phyloP scores from a whole-genome alignment of 768 basidiomycete species.

The Lactifluus subvellereus region DNA sequence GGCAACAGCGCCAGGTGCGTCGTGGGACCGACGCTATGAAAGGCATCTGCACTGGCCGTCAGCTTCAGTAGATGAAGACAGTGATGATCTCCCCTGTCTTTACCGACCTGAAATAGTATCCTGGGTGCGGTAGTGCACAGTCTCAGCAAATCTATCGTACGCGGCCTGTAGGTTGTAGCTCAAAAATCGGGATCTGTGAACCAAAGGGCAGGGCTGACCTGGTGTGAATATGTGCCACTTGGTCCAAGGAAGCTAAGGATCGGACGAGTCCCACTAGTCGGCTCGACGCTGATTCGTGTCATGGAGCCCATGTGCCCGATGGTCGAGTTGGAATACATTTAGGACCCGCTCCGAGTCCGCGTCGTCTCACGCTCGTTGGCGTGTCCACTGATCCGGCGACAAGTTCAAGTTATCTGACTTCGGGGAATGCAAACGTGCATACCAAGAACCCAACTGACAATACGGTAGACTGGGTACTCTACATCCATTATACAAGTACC shows the following conservation, averaged over 20 bases:
- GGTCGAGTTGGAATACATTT: not conserved
- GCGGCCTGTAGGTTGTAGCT: constrained; percentile 39
- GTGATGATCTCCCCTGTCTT: not conserved
- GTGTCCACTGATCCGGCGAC: not conserved
- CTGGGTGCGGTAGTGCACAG: constrained; percentile 35
- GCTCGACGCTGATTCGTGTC: not conserved
- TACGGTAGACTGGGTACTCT: not conserved
- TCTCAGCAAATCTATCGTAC: constrained; percentile 39
- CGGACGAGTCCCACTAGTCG: not conserved
- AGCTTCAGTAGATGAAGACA: not conserved
- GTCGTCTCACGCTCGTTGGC: not conserved
- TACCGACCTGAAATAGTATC: constrained; percentile 25
- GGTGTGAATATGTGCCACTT: constrained; percentile 66
- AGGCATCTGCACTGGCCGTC: constrained; percentile 46
- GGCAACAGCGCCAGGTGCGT: constrained; percentile 61
- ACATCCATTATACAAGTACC: not conserved
- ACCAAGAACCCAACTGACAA: not conserved
- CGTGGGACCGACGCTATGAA: constrained; percentile 42
- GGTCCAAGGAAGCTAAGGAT: constrained; percentile 58
- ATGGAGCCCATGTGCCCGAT: not conserved
- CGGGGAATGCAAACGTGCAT: not conserved
- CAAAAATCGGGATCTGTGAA: constrained; percentile 26
- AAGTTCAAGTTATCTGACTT: not conserved
- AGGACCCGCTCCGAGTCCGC: not conserved
- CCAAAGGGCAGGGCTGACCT: constrained; percentile 33